These are phyloP conservation scores for Neonectria sp. DNA, from an alignment of 2,329 filamentous ascomycete genomes.

Conservation along the genomic window DNA sequence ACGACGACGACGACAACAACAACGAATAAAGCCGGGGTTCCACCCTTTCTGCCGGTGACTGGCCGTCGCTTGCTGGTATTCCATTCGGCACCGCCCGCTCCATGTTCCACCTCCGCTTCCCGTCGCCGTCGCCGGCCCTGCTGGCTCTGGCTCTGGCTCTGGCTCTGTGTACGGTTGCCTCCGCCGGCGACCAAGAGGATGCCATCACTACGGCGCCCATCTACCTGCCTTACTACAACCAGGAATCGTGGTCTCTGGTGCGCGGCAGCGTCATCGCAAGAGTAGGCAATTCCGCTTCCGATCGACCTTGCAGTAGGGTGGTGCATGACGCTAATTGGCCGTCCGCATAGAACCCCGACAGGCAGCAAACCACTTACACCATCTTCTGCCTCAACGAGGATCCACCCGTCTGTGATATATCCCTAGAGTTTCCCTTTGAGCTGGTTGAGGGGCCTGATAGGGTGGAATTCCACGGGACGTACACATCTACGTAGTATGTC, in stretches of 20 bases:
- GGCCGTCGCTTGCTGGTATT: slow-evolving; percentile 2
- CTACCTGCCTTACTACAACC: slow-evolving; percentile 60
- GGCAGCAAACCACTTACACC: slow-evolving; percentile 61
- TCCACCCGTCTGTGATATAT: slow-evolving; percentile 59
- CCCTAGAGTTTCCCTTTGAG: slow-evolving; percentile 63
- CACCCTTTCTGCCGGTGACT: neutral
- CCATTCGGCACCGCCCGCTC: slow-evolving; percentile 2
- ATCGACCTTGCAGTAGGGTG: neutral
- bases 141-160: slow-evolving; percentile 45
- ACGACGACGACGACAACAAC: neutral
- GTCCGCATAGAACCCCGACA: slow-evolving; percentile 52
- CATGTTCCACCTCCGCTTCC: slow-evolving; percentile 32
- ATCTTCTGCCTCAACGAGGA: slow-evolving; percentile 63
- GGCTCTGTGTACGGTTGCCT: slow-evolving; percentile 43
- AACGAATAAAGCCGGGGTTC: neutral
- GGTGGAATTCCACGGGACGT: slow-evolving; percentile 60
- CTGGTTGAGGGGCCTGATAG: slow-evolving; percentile 63
- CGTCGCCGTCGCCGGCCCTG: slow-evolving; percentile 42
- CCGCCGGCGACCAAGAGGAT: slow-evolving; percentile 39
- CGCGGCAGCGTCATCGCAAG: slow-evolving; percentile 63
- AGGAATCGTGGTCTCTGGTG: slow-evolving; percentile 60
- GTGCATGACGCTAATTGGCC: slow-evolving; percentile 11
- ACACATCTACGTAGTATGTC: slow-evolving; percentile 60
- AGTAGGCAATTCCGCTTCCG: slow-evolving; percentile 48
- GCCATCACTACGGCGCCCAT: slow-evolving; percentile 60